Evolutionary conservation across 257 asterid genomes (phyloP).

Genomic region (Jacaranda mimosifolia): DNA sequence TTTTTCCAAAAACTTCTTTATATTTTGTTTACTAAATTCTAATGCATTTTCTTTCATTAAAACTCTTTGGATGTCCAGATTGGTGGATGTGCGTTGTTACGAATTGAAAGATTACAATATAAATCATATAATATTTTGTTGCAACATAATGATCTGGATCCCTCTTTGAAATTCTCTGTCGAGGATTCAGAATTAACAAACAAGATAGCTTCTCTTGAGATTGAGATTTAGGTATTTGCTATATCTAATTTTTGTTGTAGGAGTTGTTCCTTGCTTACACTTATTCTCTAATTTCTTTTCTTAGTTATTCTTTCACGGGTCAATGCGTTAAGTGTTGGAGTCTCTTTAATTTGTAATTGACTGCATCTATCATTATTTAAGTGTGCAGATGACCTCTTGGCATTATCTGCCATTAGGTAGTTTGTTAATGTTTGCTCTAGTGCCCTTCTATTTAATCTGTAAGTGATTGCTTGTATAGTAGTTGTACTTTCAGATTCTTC

Average conservation of each 20-base stretch:
- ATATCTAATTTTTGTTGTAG: constrained; percentile 10
- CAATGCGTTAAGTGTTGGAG: too few species aligned
- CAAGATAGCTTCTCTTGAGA: constrained; percentile 76
- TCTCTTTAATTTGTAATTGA: too few species aligned
- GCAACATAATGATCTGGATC: constrained; percentile 75
- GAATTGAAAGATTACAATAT: constrained; percentile 79
- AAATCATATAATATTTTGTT: constrained; percentile 78
- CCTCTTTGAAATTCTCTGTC: constrained; percentile 71
- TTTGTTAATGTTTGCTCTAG: too few species aligned
- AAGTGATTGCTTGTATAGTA: too few species aligned
- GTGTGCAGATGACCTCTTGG: too few species aligned
- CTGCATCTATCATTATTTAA: too few species aligned
- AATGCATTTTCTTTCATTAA: constrained; percentile 25
- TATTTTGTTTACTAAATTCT: constrained; percentile 9
- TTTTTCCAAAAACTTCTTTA: neutral
- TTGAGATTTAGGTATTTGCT: constrained; percentile 73
- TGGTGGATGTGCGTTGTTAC: constrained; percentile 68
- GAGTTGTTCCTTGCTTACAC: neutral
- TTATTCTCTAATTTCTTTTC: too few species aligned
- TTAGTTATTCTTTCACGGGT: too few species aligned
- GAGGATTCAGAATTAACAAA: constrained; percentile 67
- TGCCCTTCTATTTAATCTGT: too few species aligned
- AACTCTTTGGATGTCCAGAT: constrained; percentile 48
- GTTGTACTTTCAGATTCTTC: too few species aligned
- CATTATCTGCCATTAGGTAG: too few species aligned